Base-by-base conservation (phyloP, 2,329 filamentous ascomycete genomes). In the Alternaria hordeiaustralica region DNA sequence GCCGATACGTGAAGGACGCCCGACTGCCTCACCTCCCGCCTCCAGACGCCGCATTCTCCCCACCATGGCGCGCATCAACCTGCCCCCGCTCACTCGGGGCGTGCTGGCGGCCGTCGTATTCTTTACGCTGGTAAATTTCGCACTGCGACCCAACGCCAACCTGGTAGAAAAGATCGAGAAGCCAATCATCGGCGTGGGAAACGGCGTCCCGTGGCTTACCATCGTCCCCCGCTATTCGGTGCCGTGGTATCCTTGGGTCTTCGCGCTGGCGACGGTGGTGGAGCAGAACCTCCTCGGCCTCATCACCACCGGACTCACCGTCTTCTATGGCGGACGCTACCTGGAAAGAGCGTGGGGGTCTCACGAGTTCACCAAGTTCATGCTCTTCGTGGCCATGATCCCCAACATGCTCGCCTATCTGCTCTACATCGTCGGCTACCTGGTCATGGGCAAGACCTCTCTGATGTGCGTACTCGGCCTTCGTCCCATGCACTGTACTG, bases 301-400 rank as follows among this genome's bases (percentile, higher is more conserved):
- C 46, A 82, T 88, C 25, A 88, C 97, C 61, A 93, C 93, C 51
- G 90, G 87, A 26, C 84, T 90, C 46, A 94, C 94, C 1, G 82
- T 98, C 58, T 97, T 94, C 80, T 93, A 97, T 83, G 95, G 95
- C 59, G 96, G 96, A 10, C 89, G 94, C 73, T 99, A 99, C 80
- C 88, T 99, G 21, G 96, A 99, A 86, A 87, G 96, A 75, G 95
- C 96, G 33, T 99, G 95, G 96, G 94, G 94, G 30, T 95, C 93
- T 25, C 88, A 87, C 61, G 95, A 98, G 80, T 93, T 97, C 79
- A 93, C 89, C 75, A 97, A 97, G 81, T 97, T 97, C 79, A 84
- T 97, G 51, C 83, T 92, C 15, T 86, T 97, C 68, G 87, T 91
- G 53, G 86, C 92, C 13, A 80, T 97, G 74, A 85, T 97, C 59